Evolutionary conservation across 768 basidiomycete species (phyloP).

Genomic region (Scleroderma bovista): DNA sequence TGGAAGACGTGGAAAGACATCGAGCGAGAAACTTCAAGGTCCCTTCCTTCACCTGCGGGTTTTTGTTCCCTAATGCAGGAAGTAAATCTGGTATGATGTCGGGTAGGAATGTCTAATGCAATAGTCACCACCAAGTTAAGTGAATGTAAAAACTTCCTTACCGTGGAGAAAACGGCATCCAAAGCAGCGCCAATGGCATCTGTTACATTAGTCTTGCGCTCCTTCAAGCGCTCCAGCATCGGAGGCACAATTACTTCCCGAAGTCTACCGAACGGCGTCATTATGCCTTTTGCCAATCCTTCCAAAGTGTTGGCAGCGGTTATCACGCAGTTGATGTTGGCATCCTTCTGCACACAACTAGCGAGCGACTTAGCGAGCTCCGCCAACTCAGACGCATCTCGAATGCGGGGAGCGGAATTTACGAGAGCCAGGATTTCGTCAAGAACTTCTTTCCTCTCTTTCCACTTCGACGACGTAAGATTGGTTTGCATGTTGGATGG

Average conservation of each 20-base stretch:
- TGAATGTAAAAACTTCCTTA: constrained; percentile 36
- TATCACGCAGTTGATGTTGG: constrained; percentile 94
- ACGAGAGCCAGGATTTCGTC: constrained; percentile 76
- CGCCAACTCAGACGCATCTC: constrained; percentile 71
- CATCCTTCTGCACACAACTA: constrained; percentile 76
- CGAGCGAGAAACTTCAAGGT: constrained; percentile 83
- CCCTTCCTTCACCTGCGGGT: constrained; percentile 94
- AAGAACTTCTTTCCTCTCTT: constrained; percentile 89
- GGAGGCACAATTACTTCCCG: constrained; percentile 66
- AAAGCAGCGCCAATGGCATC: constrained; percentile 84
- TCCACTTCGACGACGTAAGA: constrained; percentile 94
- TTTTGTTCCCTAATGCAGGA: constrained; percentile 77
- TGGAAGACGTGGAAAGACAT: constrained; percentile 64
- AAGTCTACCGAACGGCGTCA: constrained; percentile 66
- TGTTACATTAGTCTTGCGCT: constrained; percentile 85
- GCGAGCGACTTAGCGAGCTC: constrained; percentile 77
- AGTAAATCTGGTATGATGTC: constrained; percentile 84
- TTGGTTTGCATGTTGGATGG: constrained; percentile 68
- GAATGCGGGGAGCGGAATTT: constrained; percentile 65
- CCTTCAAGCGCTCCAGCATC: constrained; percentile 88
- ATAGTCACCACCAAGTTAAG: constrained; percentile 4
- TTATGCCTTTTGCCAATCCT: constrained; percentile 78
- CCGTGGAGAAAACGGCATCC: constrained; percentile 83
- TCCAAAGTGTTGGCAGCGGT: constrained; percentile 82
- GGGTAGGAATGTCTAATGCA: constrained; percentile 60